These are phyloP conservation scores for Nannochloris sp. DNA, from an alignment of 139 green algal genomes.

Conservation along the genomic window DNA sequence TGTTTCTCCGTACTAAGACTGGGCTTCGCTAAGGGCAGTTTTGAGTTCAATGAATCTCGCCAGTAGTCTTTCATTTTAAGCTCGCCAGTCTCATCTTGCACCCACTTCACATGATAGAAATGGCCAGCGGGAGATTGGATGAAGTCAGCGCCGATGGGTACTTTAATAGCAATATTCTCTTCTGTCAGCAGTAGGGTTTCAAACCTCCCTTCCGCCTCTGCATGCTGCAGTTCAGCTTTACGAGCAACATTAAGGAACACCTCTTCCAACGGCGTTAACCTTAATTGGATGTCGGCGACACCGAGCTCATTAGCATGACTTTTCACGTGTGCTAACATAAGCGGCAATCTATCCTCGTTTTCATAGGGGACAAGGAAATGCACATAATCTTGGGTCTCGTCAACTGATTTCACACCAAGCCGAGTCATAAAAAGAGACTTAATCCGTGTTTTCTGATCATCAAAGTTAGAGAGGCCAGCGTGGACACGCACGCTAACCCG, in stretches of 20 bases:
- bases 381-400: conserved; percentile 56
- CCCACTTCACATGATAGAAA: conserved; percentile 26
- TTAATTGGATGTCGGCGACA: conserved; percentile 64
- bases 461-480: neutral
- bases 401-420: conserved; percentile 22
- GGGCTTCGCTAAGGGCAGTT: no score
- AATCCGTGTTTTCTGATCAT: conserved; percentile 2
- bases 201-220: conserved; percentile 21
- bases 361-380: conserved; percentile 51
- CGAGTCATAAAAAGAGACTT: conserved; percentile 6
- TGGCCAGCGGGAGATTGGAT: conserved; percentile 26
- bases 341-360: conserved; percentile 39
- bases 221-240: conserved; percentile 31
- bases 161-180: conserved; percentile 9
- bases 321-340: conserved; percentile 46
- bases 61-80: conserved; percentile 18
- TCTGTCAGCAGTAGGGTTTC: conserved; percentile 19
- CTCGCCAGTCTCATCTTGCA: conserved; percentile 13
- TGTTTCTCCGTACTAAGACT: no score
- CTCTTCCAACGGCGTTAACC: conserved; percentile 42
- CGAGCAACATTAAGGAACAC: conserved; percentile 77
- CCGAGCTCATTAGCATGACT: conserved; percentile 25
- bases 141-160: conserved; percentile 28
- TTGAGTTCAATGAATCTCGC: neutral
- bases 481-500: conserved; percentile 32